phyloP scores from a whole-genome alignment of 1,284 basidiomycete genomes.

The Malassezia sp. region DNA sequence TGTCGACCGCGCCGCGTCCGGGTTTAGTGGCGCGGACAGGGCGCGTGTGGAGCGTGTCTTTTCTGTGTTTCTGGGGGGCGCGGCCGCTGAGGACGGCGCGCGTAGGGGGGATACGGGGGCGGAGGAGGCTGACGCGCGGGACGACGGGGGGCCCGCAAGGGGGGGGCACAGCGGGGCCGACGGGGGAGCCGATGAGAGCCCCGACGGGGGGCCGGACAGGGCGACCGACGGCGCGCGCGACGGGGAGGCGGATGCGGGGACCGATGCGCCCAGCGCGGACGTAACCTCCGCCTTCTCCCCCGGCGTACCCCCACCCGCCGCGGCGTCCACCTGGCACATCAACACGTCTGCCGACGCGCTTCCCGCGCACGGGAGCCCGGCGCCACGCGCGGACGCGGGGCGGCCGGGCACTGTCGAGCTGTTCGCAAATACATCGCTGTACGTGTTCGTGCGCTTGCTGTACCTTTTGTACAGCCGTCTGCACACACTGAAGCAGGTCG shows the following conservation, averaged over 20 bases:
- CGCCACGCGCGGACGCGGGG: conserved; percentile 14
- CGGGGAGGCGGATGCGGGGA: too few relatives aligned
- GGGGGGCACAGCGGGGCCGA: conserved; percentile 33
- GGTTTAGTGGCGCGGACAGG: conserved; percentile 66
- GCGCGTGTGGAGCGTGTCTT: conserved; percentile 71
- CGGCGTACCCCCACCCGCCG: too few relatives aligned
- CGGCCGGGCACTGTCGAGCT: conserved; percentile 52
- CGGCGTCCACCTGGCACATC: conserved; percentile 50
- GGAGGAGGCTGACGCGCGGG: conserved; percentile 18
- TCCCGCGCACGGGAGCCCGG: too few relatives aligned
- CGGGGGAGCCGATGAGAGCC: conserved; percentile 40
- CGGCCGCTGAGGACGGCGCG: conserved; percentile 53
- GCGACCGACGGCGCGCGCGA: too few relatives aligned
- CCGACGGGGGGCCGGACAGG: too few relatives aligned
- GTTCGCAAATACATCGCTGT: conserved; percentile 86
- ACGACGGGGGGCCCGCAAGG: conserved; percentile 20
- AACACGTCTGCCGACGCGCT: conserved; percentile 26
- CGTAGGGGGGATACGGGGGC: conserved; percentile 24
- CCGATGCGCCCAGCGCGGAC: too few relatives aligned
- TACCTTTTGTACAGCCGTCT: conserved; percentile 81
- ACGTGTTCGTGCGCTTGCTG: conserved; percentile 67
- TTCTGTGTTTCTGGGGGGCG: conserved; percentile 70
- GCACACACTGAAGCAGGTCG: conserved; percentile 59
- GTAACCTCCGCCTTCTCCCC: too few relatives aligned
- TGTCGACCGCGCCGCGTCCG: conserved; percentile 61